Base-by-base conservation (phyloP, 2,329 filamentous ascomycete species). In the Monosporascus sp. region DNA sequence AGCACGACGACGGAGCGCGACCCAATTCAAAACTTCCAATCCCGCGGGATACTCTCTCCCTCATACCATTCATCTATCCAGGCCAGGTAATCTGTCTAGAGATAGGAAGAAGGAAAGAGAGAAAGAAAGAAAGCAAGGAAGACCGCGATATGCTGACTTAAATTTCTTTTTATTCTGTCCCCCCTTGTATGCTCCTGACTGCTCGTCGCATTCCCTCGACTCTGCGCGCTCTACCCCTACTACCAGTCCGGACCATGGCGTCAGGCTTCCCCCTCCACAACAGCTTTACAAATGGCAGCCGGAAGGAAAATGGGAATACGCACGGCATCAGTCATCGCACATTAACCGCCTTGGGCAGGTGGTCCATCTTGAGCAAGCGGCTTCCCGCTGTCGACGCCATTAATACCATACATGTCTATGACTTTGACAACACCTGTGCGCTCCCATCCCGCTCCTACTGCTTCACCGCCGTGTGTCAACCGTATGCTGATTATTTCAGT, bases 401-500 rank as follows among this genome's bases (percentile, higher is more conserved):
- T 71, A 90, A 84, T 68, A 75, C 84, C 8, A 84, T 99, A 50
- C 93, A 97, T 68, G 82, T 99, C 61, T 97, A 97, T 74, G 94
- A 99, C 71, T 99, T 97, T 70, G 94, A 99, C 72, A 97, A 99
- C 67, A 97, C 93, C 38, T 75, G 89, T 93, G 76, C 69, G 86
- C 58, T 51, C 28, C 20, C 28, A 11, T 38, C 17, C 38, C 40
- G 43, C 40, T 44, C 31, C 49, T 28, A 55, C 43, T 4, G 11
- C 28, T 18, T 46, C 31, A 31, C 35, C 18, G n/a, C 20, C 28
- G 11, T 62, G 57, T 61, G n/a, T 11, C 24, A 26, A 35, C 46
- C 51, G 51, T 57, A 3, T 22, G 15, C n/a, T 18, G 31, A 31
- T 43, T 22, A 43, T 14, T 35, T 9, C 63, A 91, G 89, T 99